Base-by-base conservation (phyloP, 2,329 filamentous ascomycete species). In the Amauroascus verrucosus region DNA sequence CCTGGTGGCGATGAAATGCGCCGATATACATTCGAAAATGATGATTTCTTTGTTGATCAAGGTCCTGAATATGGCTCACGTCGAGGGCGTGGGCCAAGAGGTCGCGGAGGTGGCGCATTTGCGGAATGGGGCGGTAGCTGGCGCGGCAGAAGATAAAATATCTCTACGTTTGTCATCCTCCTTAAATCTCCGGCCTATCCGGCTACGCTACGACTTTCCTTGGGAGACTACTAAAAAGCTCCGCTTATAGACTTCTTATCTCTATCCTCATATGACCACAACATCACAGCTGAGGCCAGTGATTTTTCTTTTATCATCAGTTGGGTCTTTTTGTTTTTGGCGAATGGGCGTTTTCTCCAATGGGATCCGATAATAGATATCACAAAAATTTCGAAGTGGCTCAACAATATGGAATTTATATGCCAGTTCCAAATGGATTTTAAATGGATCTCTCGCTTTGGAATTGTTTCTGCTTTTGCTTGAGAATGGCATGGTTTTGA, bases 1-100 rank as follows among this genome's bases (percentile, higher is more conserved):
- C 64, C 62, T 13, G 68, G 71, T 13, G 70, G 69, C 14, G 76
- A 79, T 49, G 78, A 80, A 49, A 80, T 80, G 68, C 82, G 86
- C 64, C 76, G 85, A 30, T 88, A 87, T 65, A 84, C 83, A 0
- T 89, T 89, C 60, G 84, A 88, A 65, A 73, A 82, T 53, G 76
- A 75, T 0, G 80, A 83, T 56, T 63, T 69, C 5, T 81, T 89
- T 51, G 84, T 89, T 43, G 85, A 89, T 65, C 77, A 83, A 51
- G 86, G 85, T 13, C 80, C 80, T 14, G 86, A 89, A 65, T 81
- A 83, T 54, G 65, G 65, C 32, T 63, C 66, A 46, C 63, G 68
- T 18, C 69, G 68, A 18, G 67, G 72, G 8, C 70, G 71, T 32
- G 64, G 62, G 53, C 62, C 62, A 24, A 56, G 67, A 24, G 64